Evolutionary conservation across 2,329 filamentous ascomycete species (phyloP).

Genomic region (Colletotrichum lupini): DNA sequence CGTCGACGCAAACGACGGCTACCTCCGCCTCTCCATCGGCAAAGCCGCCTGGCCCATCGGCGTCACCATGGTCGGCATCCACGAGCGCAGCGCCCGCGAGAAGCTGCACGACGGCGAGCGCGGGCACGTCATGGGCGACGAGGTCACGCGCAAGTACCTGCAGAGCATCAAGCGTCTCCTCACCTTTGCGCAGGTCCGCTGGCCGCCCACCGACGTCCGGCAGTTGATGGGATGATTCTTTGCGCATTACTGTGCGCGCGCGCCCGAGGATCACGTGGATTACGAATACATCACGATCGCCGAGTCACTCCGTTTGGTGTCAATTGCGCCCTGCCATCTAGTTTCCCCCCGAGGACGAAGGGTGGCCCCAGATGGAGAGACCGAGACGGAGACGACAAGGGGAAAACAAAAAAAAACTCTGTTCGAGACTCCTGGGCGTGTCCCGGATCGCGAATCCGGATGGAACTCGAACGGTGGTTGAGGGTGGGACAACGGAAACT

Average conservation of each 20-base stretch:
- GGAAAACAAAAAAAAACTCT: neutral
- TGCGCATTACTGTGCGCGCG: too few relatives aligned
- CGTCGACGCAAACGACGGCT: conserved; percentile 96
- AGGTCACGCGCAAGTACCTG: conserved; percentile 93
- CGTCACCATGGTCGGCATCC: conserved; percentile 99
- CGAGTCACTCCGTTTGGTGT: neutral
- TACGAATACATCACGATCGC: too few relatives aligned
- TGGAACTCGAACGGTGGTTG: conserved; percentile 7
- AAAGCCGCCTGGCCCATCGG: conserved; percentile 99
- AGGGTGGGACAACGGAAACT: neutral
- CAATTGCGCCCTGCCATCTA: neutral
- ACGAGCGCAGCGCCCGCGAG: conserved; percentile 94
- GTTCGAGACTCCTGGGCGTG: neutral
- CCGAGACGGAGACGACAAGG: neutral
- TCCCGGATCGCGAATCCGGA: neutral
- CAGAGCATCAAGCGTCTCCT: conserved; percentile 98
- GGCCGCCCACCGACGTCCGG: conserved; percentile 91
- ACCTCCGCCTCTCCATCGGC: conserved; percentile 90
- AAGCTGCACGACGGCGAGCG: conserved; percentile 90
- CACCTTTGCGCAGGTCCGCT: conserved; percentile 95
- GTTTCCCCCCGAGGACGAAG: neutral
- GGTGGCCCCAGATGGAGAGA: neutral
- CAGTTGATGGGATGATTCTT: conserved; percentile 86
- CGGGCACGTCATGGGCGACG: conserved; percentile 97
- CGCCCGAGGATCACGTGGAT: too few relatives aligned